Percentiles rank a stretch among this genome's conserved stretches.
phyloP scores from a whole-genome alignment of 306 rosid genomes.

The Urtica urens region DNA sequence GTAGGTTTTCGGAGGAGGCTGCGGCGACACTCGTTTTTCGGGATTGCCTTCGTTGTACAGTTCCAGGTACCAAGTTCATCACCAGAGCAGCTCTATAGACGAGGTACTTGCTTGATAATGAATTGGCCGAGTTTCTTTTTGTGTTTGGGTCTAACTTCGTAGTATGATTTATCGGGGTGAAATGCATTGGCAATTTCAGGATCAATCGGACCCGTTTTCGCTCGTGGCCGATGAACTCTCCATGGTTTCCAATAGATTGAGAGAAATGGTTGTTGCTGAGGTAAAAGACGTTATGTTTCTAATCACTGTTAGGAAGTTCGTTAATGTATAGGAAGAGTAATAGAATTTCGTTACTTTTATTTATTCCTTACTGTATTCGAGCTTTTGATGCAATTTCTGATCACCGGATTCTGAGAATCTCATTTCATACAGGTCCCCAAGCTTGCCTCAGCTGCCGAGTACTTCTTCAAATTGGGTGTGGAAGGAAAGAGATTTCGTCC shows the following conservation, averaged over 20 bases:
- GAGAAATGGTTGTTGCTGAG: conserved; percentile 78
- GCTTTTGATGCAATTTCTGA: background rate
- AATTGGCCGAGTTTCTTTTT: background rate
- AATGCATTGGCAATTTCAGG: conserved; percentile 37
- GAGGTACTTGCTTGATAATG: conserved; percentile 32
- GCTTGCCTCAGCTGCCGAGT: conserved; percentile 94
- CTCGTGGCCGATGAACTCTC: conserved; percentile 87
- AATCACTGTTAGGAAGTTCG: conserved; percentile 2
- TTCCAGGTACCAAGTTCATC: conserved; percentile 55
- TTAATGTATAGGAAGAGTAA: too few species aligned
- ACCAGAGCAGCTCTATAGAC: conserved; percentile 59
- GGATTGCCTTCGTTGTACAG: conserved; percentile 31
- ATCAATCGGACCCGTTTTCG: conserved; percentile 75
- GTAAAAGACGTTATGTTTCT: conserved; percentile 31
- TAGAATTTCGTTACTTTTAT: too few species aligned
- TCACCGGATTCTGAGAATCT: background rate
- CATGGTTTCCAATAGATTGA: conserved; percentile 57
- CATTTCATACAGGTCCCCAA: conserved; percentile 68
- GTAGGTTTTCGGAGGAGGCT: conserved; percentile 57
- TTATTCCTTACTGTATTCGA: too few species aligned
- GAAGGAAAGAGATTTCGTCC: conserved; percentile 98
- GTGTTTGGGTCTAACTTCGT: background rate
- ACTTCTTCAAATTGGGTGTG: conserved; percentile 86
- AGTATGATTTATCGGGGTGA: conserved; percentile 7
- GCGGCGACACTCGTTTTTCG: conserved; percentile 26